Evolutionary conservation across 1,284 basidiomycete species (phyloP), one percentile per base, ranked within the genome.

Genomic region (Trametes versicolor): DNA sequence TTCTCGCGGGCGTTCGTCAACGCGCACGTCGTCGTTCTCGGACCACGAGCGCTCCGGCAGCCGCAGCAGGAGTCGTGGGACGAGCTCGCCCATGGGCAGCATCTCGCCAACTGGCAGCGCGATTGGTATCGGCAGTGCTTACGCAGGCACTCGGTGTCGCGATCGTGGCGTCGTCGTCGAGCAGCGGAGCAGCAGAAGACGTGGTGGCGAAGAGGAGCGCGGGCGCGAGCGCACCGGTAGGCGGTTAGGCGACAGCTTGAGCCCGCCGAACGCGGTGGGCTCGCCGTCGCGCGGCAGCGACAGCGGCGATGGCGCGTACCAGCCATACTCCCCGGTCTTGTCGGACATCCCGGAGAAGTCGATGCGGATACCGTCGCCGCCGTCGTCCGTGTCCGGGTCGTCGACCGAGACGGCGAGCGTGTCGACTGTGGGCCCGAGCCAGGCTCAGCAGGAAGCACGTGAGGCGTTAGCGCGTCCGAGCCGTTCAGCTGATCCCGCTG

Each of bases 71-170:
- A 69, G 67, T 39, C 74, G 73, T 32, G 77, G 79, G 39, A 75
- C 76, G 47, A 77, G 77, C 62, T 85, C 84, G 54, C 84, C 88
- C 4, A 72, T 88, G 39, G 88, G 87, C 9, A 88, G 86, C 66
- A 75, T 88, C 55, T 88, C 87, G 23, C 89, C 89, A 6, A 87
- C 89, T 4, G 84, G 78, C 13, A 60, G 77, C 43, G 72, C 73
- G 29, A 68, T 80, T 9, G 81, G 71, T n/a, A 68, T 81, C 43
- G 79, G 70, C 21, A 70, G 72, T 58, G 78, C 78, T 27, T 77
- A 75, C 34, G 71, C 63, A 43, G 79, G 74, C 45, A 77, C 66
- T 13, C 58, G 68, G 47, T 73, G 70, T 76, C 68, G 77, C 69
- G 48, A 70, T 65, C 63, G 78, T n/a, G n/a, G n/a, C n/a, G n/a